A percentile compares a stretch with the other conserved stretches of the same genome.
Conservation (phyloP, 208 protist species). For the Leishmania guyanensis region DNA sequence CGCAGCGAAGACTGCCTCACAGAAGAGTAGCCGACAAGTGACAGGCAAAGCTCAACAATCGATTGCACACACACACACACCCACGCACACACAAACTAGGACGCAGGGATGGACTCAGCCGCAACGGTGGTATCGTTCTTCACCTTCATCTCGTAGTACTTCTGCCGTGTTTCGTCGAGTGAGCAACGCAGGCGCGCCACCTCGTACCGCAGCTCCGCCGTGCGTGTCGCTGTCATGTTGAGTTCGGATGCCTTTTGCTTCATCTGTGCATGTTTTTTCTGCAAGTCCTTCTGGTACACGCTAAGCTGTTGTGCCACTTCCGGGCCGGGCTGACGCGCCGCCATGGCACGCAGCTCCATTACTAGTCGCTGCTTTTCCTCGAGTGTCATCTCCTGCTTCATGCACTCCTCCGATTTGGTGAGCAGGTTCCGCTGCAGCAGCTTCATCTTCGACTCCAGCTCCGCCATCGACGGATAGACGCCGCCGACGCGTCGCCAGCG, state of each 20-base stretch:
- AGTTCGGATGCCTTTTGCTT: constrained; percentile 92
- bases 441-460: constrained; percentile 96
- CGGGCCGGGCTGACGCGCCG: constrained; percentile 94
- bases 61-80: neutral
- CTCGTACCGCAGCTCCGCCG: constrained; percentile 93
- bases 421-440: constrained; percentile 96
- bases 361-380: constrained; percentile 96
- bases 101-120: neutral
- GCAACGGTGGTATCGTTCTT: constrained; percentile 50
- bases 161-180: constrained; percentile 94
- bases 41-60: neutral
- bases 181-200: constrained; percentile 91
- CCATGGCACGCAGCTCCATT: constrained; percentile 93
- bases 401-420: constrained; percentile 96
- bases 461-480: constrained; percentile 90
- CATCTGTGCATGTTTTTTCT: constrained; percentile 93
- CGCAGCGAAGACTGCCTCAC: neutral
- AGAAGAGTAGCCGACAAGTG: neutral
- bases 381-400: constrained; percentile 95
- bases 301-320: constrained; percentile 96
- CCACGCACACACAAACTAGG: neutral
- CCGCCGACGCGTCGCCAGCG: constrained; percentile 95
- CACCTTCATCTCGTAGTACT: constrained; percentile 95
- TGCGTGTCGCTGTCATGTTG: constrained; percentile 87
- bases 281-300: constrained; percentile 91